phyloP scores from a whole-genome alignment of 1,284 basidiomycete genomes.

The Cryptococcus wingfieldii region DNA sequence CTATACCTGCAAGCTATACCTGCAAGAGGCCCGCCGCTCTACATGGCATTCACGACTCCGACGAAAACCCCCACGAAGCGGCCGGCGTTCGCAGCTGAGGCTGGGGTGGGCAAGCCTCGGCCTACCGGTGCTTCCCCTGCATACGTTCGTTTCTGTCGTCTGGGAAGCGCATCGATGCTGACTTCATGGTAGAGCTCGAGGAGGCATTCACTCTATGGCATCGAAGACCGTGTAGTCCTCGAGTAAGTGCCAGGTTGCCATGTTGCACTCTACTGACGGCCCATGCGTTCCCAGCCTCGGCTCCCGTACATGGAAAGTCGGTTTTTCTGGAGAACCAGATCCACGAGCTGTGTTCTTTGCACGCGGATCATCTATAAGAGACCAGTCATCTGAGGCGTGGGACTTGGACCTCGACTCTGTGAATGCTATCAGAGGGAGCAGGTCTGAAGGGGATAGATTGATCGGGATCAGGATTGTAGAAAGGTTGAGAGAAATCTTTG shows the following conservation, averaged over 20 bases:
- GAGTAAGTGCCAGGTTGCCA: conserved; percentile 33
- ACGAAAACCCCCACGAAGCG: conserved; percentile 28
- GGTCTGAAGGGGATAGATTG: conserved; percentile 66
- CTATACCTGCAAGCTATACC: too few species aligned
- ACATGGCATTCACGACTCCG: background rate
- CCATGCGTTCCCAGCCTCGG: conserved; percentile 37
- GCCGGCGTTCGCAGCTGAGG: conserved; percentile 23
- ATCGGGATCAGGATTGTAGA: conserved; percentile 65
- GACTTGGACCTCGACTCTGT: conserved; percentile 36
- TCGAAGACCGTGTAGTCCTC: conserved; percentile 49
- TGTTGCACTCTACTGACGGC: background rate
- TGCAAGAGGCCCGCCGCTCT: background rate
- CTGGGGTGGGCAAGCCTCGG: conserved; percentile 28
- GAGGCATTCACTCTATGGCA: conserved; percentile 50
- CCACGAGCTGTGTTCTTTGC: conserved; percentile 45
- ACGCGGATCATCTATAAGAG: conserved; percentile 4
- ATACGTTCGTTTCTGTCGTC: conserved; percentile 23
- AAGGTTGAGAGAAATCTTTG: conserved; percentile 71
- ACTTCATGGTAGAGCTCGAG: conserved; percentile 33
- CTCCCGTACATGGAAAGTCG: conserved; percentile 49
- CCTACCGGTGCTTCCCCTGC: conserved; percentile 35
- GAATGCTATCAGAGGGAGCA: conserved; percentile 26
- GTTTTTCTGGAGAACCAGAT: conserved; percentile 49
- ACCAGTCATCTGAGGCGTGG: conserved; percentile 31
- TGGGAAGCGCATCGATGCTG: background rate